Conservation (phyloP, 2,329 filamentous ascomycete genomes). For the Raffaelea ambrosiae region DNA sequence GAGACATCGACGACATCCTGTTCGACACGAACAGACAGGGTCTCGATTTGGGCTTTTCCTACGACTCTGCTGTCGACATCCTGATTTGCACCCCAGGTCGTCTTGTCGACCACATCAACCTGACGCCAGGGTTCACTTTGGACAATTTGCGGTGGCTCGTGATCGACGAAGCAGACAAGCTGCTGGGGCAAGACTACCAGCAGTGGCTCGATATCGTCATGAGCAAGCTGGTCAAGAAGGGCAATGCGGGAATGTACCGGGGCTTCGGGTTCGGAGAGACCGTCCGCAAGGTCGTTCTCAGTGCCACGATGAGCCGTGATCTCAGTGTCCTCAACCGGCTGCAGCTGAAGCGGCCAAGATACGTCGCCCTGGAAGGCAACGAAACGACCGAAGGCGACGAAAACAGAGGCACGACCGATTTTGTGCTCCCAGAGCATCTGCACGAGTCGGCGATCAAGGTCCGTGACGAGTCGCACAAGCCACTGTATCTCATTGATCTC, state of each 20-base stretch:
- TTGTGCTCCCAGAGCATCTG: constrained; percentile 54
- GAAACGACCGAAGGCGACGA: constrained; percentile 27
- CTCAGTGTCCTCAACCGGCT: constrained; percentile 69
- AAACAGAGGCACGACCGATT: constrained; percentile 21
- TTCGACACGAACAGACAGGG: background rate
- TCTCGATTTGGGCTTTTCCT: constrained; percentile 17
- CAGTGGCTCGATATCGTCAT: constrained; percentile 76
- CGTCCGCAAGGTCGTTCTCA: constrained; percentile 76
- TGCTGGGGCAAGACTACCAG: constrained; percentile 87
- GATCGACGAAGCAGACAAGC: constrained; percentile 87
- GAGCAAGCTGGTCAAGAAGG: constrained; percentile 43
- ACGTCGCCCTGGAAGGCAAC: constrained; percentile 64
- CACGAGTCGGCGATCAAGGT: constrained; percentile 61
- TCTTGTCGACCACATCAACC: constrained; percentile 81
- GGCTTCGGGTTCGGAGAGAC: constrained; percentile 38
- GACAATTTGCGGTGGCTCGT: constrained; percentile 78
- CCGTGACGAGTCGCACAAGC: constrained; percentile 63
- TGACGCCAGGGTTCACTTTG: constrained; percentile 73
- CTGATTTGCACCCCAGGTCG: constrained; percentile 87
- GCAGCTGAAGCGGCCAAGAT: constrained; percentile 61
- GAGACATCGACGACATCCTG: background rate
- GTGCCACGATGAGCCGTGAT: constrained; percentile 86
- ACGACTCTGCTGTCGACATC: constrained; percentile 70
- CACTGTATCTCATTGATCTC: constrained; percentile 75
- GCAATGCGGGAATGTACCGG: constrained; percentile 33